Percentiles rank a stretch among this genome's conserved stretches.
Conservation (phyloP, 371 early-diverging fungal genomes). For the Lichtheimia hyalospora region DNA sequence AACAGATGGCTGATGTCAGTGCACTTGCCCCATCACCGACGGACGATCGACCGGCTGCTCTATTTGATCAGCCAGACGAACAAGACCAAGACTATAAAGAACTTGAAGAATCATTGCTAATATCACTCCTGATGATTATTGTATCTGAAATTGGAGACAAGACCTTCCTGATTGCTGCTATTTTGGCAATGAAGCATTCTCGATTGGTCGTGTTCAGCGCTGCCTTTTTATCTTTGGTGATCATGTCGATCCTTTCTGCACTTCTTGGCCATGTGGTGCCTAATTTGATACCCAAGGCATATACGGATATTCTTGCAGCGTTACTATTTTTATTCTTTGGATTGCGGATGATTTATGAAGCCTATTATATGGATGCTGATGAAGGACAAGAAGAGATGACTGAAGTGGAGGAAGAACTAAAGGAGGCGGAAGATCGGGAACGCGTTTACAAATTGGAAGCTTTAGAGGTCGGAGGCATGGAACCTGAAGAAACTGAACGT, state of each 20-base stretch:
- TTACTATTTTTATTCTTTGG: conserved; percentile 91
- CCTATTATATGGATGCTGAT: conserved; percentile 83
- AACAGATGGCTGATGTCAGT: conserved; percentile 9
- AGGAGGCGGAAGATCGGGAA: conserved; percentile 72
- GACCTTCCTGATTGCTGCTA: conserved; percentile 95
- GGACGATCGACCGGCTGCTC: background rate
- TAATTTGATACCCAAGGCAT: conserved; percentile 78
- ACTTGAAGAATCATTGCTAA: conserved; percentile 43
- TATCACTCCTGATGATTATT: conserved; percentile 80
- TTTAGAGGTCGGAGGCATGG: conserved; percentile 40
- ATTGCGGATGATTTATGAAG: conserved; percentile 84
- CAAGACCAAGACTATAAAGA: conserved; percentile 5
- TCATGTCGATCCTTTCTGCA: conserved; percentile 96
- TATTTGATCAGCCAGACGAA: background rate
- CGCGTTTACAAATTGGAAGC: conserved; percentile 56
- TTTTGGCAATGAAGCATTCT: conserved; percentile 94
- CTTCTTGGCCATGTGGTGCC: conserved; percentile 88
- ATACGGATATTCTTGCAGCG: conserved; percentile 83
- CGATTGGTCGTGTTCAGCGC: conserved; percentile 86
- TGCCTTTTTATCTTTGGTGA: conserved; percentile 79
- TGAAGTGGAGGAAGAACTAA: conserved; percentile 85
- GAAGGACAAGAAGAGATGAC: conserved; percentile 87
- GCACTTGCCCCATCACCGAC: background rate
- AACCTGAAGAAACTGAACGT: conserved; percentile 9
- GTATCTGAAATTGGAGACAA: conserved; percentile 98